A percentile compares a stretch with the other conserved stretches of the same genome.
These are phyloP conservation scores for Chalaropsis ovoidea DNA, from an alignment of 2,329 filamentous ascomycete genomes.

Conservation along the genomic window DNA sequence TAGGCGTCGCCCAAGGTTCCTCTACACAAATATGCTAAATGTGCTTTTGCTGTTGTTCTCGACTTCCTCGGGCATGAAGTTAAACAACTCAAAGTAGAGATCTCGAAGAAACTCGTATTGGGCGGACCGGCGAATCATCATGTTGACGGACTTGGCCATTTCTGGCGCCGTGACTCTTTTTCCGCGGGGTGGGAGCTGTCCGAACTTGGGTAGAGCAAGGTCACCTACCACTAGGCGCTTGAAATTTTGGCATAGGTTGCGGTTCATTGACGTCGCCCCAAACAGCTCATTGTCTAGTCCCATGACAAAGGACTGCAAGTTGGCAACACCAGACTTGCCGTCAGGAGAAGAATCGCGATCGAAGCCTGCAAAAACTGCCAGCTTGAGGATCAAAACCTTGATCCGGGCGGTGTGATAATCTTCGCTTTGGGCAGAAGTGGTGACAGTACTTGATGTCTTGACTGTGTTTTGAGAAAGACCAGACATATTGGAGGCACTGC, in stretches of 20 bases:
- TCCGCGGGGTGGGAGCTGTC: constrained; percentile 41
- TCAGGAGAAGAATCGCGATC: constrained; percentile 46
- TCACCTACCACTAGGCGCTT: constrained; percentile 69
- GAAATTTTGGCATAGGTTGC: constrained; percentile 64
- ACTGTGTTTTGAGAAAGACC: constrained; percentile 64
- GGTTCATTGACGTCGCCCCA: constrained; percentile 60
- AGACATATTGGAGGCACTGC: constrained; percentile 66
- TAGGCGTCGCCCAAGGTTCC: neutral
- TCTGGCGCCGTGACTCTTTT: constrained; percentile 60
- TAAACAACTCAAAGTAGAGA: constrained; percentile 74
- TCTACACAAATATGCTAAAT: constrained; percentile 49
- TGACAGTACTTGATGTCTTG: constrained; percentile 60
- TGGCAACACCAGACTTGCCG: constrained; percentile 39
- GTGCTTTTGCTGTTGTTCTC: constrained; percentile 42
- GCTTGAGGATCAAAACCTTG: constrained; percentile 70
- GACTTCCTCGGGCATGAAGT: constrained; percentile 70
- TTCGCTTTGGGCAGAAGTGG: constrained; percentile 57
- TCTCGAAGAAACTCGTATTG: constrained; percentile 74
- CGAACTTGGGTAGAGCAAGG: constrained; percentile 41
- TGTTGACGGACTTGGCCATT: constrained; percentile 66
- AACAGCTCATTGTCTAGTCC: constrained; percentile 67
- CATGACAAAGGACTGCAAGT: constrained; percentile 66
- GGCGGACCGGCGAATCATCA: constrained; percentile 58
- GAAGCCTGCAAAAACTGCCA: constrained; percentile 77
- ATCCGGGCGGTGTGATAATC: constrained; percentile 68